phyloP scores from a whole-genome alignment of 768 basidiomycete species.

The Tricholoma matsutake region DNA sequence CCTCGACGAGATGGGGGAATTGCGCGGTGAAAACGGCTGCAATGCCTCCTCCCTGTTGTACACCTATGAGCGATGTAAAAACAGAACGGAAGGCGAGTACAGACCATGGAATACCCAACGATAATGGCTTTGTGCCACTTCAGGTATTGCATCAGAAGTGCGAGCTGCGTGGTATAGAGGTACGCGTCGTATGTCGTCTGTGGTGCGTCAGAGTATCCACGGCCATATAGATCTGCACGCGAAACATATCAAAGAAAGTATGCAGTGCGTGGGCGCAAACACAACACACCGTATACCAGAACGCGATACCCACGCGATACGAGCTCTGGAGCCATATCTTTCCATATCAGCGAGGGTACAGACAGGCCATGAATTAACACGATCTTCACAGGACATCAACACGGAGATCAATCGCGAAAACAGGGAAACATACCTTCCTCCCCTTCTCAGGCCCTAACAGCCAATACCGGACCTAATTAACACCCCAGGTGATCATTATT shows the following conservation, averaged over 20 bases:
- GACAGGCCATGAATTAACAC: constrained; percentile 78
- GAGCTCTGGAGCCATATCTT: constrained; percentile 65
- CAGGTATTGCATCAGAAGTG: constrained; percentile 76
- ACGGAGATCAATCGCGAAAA: constrained; percentile 1
- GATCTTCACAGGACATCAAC: constrained; percentile 40
- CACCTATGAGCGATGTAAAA: neutral
- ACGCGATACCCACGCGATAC: constrained; percentile 67
- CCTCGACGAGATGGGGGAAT: constrained; percentile 70
- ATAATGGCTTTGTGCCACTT: constrained; percentile 66
- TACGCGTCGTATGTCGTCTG: constrained; percentile 60
- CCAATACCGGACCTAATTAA: constrained; percentile 68
- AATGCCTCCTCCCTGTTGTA: constrained; percentile 64
- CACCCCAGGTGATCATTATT: neutral
- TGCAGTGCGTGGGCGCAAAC: neutral
- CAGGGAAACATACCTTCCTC: constrained; percentile 47
- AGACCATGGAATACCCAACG: constrained; percentile 75
- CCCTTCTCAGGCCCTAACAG: constrained; percentile 68
- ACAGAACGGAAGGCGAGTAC: constrained; percentile 5
- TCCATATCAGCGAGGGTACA: constrained; percentile 75
- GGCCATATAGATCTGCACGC: constrained; percentile 69
- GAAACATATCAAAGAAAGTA: neutral
- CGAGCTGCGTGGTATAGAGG: constrained; percentile 75
- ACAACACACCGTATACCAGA: constrained; percentile 61
- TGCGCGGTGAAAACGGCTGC: constrained; percentile 66
- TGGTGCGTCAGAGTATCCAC: constrained; percentile 82